Conservation (phyloP, 495 filamentous ascomycete species). For the Xylaria flabelliformis region DNA sequence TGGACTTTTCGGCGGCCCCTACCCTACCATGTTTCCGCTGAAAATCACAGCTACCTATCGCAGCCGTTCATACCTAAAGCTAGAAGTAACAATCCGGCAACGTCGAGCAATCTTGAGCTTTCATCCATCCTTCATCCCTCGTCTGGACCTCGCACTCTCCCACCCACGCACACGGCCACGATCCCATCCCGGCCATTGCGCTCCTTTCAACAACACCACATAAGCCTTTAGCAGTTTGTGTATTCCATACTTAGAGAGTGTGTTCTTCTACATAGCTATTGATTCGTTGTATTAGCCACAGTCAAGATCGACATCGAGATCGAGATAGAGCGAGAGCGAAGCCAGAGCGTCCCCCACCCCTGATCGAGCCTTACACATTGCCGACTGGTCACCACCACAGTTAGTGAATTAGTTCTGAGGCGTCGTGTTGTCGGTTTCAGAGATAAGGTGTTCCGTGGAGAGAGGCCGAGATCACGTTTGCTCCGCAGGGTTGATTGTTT, state of each 20-base stretch:
- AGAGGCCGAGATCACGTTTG: conserved; percentile 17
- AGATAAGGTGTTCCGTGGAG: conserved; percentile 14
- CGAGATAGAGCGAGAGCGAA: conserved; percentile 13
- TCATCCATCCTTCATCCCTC: conserved; percentile 17
- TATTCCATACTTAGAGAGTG: conserved; percentile 5
- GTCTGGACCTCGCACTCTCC: conserved; percentile 3
- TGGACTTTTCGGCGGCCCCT: conserved; percentile 7
- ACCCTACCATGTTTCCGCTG: conserved; percentile 21
- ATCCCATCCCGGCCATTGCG: conserved; percentile 15
- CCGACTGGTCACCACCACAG: neutral
- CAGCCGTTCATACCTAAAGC: conserved; percentile 29
- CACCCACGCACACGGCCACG: conserved; percentile 21
- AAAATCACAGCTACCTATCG: conserved; percentile 30
- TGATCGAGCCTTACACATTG: conserved; percentile 16
- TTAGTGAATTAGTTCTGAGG: neutral
- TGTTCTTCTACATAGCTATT: conserved; percentile 13
- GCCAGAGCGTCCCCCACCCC: conserved; percentile 1
- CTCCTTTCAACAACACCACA: neutral
- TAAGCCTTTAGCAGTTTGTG: conserved; percentile 8
- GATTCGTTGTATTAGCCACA: conserved; percentile 3
- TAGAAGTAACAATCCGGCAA: conserved; percentile 17
- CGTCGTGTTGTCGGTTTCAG: conserved; percentile 1
- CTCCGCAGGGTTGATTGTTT: conserved; percentile 22
- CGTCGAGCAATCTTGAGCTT: conserved; percentile 14
- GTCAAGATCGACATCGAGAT: conserved; percentile 8